A percentile compares a stretch with the other conserved stretches of the same genome.
These are phyloP conservation scores for Blastobotrys persicus DNA, from an alignment of 1,139 yeast species.

Conservation along the genomic window DNA sequence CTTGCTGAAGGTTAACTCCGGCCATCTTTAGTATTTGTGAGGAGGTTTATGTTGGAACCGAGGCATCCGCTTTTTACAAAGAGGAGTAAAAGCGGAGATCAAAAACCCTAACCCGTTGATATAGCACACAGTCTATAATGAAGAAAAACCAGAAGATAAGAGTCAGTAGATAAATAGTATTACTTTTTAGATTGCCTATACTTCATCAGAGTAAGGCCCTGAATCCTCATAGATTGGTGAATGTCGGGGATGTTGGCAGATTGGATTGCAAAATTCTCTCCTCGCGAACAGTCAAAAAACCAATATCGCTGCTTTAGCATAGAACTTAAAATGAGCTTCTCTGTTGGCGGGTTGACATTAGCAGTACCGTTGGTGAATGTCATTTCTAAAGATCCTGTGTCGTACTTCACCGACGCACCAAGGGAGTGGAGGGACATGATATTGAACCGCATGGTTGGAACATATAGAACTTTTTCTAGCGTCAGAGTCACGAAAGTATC, in stretches of 20 bases:
- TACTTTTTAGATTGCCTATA: not conserved
- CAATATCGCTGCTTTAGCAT: slow-evolving; percentile 12
- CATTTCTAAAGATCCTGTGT: slow-evolving; percentile 10
- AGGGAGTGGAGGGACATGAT: slow-evolving; percentile 12
- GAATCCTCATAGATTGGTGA: not conserved
- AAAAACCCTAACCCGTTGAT: not conserved
- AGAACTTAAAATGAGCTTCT: slow-evolving; percentile 6
- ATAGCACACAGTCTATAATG: not conserved
- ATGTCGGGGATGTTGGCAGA: slow-evolving; percentile 6
- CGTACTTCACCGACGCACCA: slow-evolving; percentile 12
- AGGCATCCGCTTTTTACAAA: not conserved
- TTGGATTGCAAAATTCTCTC: slow-evolving; percentile 11
- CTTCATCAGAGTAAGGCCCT: slow-evolving; percentile 2
- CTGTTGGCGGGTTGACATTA: slow-evolving; percentile 5
- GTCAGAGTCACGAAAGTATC: slow-evolving; percentile 7
- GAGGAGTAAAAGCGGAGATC: not conserved
- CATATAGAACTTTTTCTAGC: slow-evolving; percentile 14
- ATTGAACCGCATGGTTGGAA: slow-evolving; percentile 16
- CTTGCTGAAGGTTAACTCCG: slow-evolving; percentile 56
- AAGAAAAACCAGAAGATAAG: not conserved
- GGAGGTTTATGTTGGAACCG: slow-evolving; percentile 3
- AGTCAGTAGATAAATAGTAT: not conserved
- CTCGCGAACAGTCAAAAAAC: slow-evolving; percentile 11
- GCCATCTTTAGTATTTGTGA: slow-evolving; percentile 23
- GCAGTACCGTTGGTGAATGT: slow-evolving; percentile 5